phyloP scores from a whole-genome alignment of 2,329 filamentous ascomycete species.

The Daldinia sp. region DNA sequence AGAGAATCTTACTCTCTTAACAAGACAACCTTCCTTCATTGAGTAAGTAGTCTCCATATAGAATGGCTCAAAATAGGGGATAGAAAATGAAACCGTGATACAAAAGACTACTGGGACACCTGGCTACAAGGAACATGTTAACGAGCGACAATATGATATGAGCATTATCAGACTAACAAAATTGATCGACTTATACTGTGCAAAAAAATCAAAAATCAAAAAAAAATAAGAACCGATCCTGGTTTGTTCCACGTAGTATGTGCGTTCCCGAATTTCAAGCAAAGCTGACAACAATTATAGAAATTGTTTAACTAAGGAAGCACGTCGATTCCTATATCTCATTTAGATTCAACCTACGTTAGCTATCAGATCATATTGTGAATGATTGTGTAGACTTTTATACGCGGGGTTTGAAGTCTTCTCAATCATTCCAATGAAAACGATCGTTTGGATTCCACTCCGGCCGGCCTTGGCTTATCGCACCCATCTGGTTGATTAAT shows the following conservation, averaged over 20 bases:
- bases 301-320: background rate
- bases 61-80: background rate
- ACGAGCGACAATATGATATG: background rate
- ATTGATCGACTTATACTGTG: background rate
- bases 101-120: background rate
- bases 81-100: background rate
- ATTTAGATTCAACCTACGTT: background rate
- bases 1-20: background rate
- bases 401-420: background rate
- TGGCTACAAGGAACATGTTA: background rate
- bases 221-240: too few relatives aligned
- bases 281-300: background rate
- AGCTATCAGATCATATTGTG: background rate
- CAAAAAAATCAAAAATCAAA: background rate
- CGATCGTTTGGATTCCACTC: background rate
- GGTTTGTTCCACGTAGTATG: background rate
- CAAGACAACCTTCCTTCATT: background rate
- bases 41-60: background rate
- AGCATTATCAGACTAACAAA: background rate
- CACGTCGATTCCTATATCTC: background rate
- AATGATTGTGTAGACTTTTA: background rate
- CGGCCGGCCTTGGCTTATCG: background rate
- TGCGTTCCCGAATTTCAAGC: background rate
- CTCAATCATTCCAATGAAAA: background rate
- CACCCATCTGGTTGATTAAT: slow-evolving; percentile 10